Conservation (phyloP, 2,329 filamentous ascomycete genomes). For the Hortaea werneckii region DNA sequence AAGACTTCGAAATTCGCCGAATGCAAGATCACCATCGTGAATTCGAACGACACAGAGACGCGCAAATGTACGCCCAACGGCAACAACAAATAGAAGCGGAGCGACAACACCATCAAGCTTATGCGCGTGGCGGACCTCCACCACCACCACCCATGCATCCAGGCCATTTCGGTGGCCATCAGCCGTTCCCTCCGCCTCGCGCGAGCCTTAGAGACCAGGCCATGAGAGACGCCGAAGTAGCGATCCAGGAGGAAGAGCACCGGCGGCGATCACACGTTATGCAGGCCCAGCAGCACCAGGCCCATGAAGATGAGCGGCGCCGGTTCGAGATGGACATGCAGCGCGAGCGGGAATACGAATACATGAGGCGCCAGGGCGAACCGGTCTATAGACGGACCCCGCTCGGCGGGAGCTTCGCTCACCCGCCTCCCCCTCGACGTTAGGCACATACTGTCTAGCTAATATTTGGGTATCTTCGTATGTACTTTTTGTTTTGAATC, state of each 20-base stretch:
- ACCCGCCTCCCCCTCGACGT: neutral
- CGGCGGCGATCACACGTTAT: neutral
- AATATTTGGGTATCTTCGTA: neutral
- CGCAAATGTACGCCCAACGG: neutral
- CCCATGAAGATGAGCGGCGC: conserved; percentile 8
- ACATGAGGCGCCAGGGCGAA: conserved; percentile 1
- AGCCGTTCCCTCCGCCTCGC: conserved; percentile 2
- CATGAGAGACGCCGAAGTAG: conserved; percentile 14
- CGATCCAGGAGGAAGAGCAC: conserved; percentile 11
- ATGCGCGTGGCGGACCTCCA: conserved; percentile 4
- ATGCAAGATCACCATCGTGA: conserved; percentile 5
- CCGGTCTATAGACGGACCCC: conserved; percentile 3
- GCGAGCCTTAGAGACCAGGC: conserved; percentile 15
- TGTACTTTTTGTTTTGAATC: neutral
- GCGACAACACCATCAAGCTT: conserved; percentile 5
- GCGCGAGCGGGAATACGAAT: conserved; percentile 3
- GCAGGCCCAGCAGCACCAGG: conserved; percentile 2
- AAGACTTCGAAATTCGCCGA: conserved; percentile 6
- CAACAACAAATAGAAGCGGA: conserved; percentile 1
- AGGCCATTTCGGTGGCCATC: neutral
- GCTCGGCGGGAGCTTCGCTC: conserved; percentile 4
- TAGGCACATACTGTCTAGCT: neutral
- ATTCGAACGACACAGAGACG: conserved; percentile 1
- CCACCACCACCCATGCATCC: conserved; percentile 4
- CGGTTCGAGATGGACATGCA: neutral